phyloP scores from a whole-genome alignment of 805 yeast genomes.

The Starmerella apicola region DNA sequence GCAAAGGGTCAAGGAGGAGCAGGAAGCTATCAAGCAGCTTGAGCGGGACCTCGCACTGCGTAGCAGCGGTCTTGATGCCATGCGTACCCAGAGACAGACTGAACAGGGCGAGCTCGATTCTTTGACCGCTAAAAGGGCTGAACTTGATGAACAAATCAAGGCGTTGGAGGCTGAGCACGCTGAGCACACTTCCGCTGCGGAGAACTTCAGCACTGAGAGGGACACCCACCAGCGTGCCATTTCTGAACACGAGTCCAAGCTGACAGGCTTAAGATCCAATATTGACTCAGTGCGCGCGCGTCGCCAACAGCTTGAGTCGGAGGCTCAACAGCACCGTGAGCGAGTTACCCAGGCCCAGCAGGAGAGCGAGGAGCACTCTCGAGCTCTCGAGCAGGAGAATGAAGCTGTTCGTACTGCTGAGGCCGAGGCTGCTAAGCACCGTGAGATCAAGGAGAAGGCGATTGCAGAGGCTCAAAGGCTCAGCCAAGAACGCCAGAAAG shows the following conservation, averaged over 20 bases:
- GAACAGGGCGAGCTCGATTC: slow-evolving; percentile 6
- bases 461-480: slow-evolving; percentile 4
- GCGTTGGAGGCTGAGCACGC: slow-evolving; percentile 11
- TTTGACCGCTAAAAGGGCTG: slow-evolving; percentile 4
- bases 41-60: slow-evolving; percentile 21
- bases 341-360: slow-evolving; percentile 10
- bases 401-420: slow-evolving; percentile 9
- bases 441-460: background rate
- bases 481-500: background rate
- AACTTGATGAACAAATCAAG: slow-evolving; percentile 20
- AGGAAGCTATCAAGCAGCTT: slow-evolving; percentile 36
- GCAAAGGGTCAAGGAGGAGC: slow-evolving; percentile 41
- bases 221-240: slow-evolving; percentile 4
- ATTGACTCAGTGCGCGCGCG: slow-evolving; percentile 8
- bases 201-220: slow-evolving; percentile 1
- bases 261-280: slow-evolving; percentile 4
- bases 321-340: slow-evolving; percentile 13
- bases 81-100: slow-evolving; percentile 18
- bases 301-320: slow-evolving; percentile 14
- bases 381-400: slow-evolving; percentile 6
- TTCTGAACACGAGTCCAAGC: slow-evolving; percentile 6
- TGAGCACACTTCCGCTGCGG: background rate
- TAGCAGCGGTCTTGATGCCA: slow-evolving; percentile 20
- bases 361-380: slow-evolving; percentile 7
- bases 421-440: background rate